Evolutionary conservation across 2,329 filamentous ascomycete genomes (phyloP).

Genomic region (Cercospora citrullina): DNA sequence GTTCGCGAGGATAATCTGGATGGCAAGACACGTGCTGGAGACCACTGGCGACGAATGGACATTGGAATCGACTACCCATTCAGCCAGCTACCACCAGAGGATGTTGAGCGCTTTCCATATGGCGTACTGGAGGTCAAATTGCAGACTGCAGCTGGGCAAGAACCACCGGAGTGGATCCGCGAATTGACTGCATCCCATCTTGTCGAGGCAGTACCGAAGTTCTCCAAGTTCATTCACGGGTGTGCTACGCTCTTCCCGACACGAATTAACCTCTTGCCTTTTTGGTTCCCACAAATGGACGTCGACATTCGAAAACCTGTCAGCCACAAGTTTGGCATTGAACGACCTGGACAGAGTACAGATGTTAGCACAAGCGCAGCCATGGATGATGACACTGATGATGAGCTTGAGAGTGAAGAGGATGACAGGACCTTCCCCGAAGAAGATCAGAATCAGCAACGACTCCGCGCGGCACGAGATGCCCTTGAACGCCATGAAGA

Average conservation of each 20-base stretch:
- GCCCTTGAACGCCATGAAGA: conserved; percentile 54
- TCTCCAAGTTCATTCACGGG: conserved; percentile 98
- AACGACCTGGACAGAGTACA: conserved; percentile 71
- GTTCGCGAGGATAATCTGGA: conserved; percentile 92
- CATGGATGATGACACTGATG: conserved; percentile 71
- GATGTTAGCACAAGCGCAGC: conserved; percentile 76
- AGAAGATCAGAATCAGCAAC: conserved; percentile 47
- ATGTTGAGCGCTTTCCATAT: conserved; percentile 91
- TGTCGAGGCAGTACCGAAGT: conserved; percentile 98
- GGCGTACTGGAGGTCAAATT: conserved; percentile 96
- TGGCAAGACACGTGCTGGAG: conserved; percentile 69
- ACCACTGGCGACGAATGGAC: conserved; percentile 96
- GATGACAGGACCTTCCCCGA: conserved; percentile 53
- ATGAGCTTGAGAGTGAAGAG: conserved; percentile 58
- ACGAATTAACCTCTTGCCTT: conserved; percentile 85
- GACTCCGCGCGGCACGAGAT: conserved; percentile 53
- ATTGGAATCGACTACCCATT: conserved; percentile 97
- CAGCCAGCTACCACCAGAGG: conserved; percentile 77
- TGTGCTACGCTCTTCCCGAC: conserved; percentile 83
- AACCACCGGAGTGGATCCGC: conserved; percentile 94
- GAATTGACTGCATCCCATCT: conserved; percentile 91
- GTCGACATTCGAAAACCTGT: conserved; percentile 93
- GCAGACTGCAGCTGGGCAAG: conserved; percentile 91
- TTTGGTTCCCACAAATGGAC: conserved; percentile 98
- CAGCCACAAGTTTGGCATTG: conserved; percentile 87